phyloP scores from a whole-genome alignment of 805 yeast species.

The Ogataea wickerhamii region DNA sequence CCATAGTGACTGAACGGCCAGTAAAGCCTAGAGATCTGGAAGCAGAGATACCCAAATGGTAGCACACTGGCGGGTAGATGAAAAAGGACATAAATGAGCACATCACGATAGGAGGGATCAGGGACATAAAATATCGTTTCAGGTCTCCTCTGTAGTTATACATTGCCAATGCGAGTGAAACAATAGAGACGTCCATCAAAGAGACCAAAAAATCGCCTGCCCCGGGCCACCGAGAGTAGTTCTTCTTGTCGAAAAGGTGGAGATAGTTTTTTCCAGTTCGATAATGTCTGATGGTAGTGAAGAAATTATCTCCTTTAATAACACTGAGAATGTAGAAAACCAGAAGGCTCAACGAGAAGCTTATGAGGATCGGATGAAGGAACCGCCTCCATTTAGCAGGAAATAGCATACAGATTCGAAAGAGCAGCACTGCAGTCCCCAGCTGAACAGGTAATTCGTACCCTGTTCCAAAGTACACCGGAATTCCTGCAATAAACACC shows the following conservation, averaged over 20 bases:
- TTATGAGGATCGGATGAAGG: conserved; percentile 69
- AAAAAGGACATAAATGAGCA: conserved; percentile 58
- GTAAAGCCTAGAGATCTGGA: conserved; percentile 67
- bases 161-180: conserved; percentile 74
- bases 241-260: conserved; percentile 46
- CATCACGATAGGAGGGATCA: conserved; percentile 56
- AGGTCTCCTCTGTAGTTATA: conserved; percentile 67
- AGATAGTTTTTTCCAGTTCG: conserved; percentile 69
- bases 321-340: conserved; percentile 58
- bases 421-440: conserved; percentile 55
- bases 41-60: conserved; percentile 59
- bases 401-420: conserved; percentile 42
- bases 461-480: conserved; percentile 55
- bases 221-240: conserved; percentile 56
- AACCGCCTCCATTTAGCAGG: conserved; percentile 48
- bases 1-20: conserved; percentile 75
- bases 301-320: conserved; percentile 49
- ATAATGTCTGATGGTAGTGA: conserved; percentile 49
- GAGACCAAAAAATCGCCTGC: conserved; percentile 74
- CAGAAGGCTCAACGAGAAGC: conserved; percentile 61
- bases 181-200: conserved; percentile 74
- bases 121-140: conserved; percentile 50
- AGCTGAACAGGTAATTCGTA: conserved; percentile 62
- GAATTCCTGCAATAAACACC: conserved; percentile 52
- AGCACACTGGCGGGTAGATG: conserved; percentile 67